phyloP scores from a whole-genome alignment of 495 filamentous ascomycete species.

The Hypoxylon trugodes region DNA sequence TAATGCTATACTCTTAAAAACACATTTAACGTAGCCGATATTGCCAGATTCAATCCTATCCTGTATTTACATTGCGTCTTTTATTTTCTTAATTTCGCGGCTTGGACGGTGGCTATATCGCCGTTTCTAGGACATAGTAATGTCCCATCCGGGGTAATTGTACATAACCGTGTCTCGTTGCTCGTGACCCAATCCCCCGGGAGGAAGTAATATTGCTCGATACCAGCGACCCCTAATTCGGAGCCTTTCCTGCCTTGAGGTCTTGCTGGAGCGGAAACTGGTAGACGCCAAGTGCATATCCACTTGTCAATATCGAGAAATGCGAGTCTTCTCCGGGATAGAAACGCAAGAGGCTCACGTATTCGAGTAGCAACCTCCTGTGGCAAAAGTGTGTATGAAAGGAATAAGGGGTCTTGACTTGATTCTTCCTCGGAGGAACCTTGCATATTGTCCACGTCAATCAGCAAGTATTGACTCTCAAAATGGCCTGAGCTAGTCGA shows the following conservation, averaged over 20 bases:
- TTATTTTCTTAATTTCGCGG: background rate
- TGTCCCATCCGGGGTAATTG: background rate
- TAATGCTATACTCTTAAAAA: too few relatives aligned
- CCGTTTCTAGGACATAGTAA: background rate
- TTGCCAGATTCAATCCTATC: too few relatives aligned
- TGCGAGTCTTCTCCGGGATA: background rate
- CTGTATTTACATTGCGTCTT: background rate
- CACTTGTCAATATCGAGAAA: background rate
- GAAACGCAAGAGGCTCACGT: background rate
- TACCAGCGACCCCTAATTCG: background rate
- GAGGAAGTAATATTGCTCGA: background rate
- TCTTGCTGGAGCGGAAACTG: background rate
- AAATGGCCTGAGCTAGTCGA: background rate
- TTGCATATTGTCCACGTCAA: background rate
- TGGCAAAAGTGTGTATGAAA: background rate
- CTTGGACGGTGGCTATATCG: background rate
- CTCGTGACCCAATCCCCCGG: background rate
- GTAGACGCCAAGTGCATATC: background rate
- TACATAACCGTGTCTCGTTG: background rate
- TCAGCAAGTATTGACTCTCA: background rate
- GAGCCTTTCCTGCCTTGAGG: background rate
- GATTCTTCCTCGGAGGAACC: background rate
- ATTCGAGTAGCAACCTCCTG: background rate
- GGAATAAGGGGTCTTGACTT: background rate
- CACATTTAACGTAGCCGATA: too few relatives aligned